phyloP scores from a whole-genome alignment of 2,329 filamentous ascomycete species.

The Tolypocladium sp. region DNA sequence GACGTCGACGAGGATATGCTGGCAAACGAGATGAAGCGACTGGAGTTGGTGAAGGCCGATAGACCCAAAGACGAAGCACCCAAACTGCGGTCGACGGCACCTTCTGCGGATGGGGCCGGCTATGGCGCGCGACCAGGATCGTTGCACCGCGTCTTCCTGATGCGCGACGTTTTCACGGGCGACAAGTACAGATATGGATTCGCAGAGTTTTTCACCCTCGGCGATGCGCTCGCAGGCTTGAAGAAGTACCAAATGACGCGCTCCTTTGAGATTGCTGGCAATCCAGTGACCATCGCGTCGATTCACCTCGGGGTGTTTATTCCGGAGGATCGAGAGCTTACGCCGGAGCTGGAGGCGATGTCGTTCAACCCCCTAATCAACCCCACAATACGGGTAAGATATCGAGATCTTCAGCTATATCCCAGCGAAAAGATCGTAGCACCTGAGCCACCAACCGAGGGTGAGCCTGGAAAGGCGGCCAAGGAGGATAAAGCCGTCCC shows the following conservation, averaged over 20 bases:
- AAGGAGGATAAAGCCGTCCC: slow-evolving; percentile 18
- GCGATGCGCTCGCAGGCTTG: slow-evolving; percentile 68
- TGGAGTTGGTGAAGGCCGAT: slow-evolving; percentile 55
- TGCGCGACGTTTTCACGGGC: slow-evolving; percentile 61
- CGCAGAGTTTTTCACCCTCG: slow-evolving; percentile 68
- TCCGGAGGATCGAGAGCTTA: slow-evolving; percentile 52
- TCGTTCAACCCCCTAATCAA: slow-evolving; percentile 66
- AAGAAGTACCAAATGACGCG: slow-evolving; percentile 62
- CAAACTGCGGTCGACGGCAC: slow-evolving; percentile 51
- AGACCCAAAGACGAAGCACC: slow-evolving; percentile 32
- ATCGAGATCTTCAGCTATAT: slow-evolving; percentile 69
- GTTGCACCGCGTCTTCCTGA: slow-evolving; percentile 66
- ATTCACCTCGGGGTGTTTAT: slow-evolving; percentile 83
- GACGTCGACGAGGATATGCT: slow-evolving; percentile 66
- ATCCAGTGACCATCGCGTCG: slow-evolving; percentile 60
- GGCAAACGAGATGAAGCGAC: slow-evolving; percentile 62
- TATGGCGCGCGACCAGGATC: slow-evolving; percentile 65
- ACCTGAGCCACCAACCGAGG: slow-evolving; percentile 31
- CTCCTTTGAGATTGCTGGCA: slow-evolving; percentile 70
- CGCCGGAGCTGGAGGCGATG: slow-evolving; percentile 47
- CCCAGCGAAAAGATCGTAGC: slow-evolving; percentile 55
- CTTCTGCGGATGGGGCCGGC: slow-evolving; percentile 45
- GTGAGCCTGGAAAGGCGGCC: slow-evolving; percentile 15
- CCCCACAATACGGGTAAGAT: slow-evolving; percentile 56
- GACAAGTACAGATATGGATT: slow-evolving; percentile 78